Evolutionary conservation across 495 filamentous ascomycete species (phyloP), one percentile per base, ranked within the genome.

Genomic region (Hyphodiscus hymeniophilus): DNA sequence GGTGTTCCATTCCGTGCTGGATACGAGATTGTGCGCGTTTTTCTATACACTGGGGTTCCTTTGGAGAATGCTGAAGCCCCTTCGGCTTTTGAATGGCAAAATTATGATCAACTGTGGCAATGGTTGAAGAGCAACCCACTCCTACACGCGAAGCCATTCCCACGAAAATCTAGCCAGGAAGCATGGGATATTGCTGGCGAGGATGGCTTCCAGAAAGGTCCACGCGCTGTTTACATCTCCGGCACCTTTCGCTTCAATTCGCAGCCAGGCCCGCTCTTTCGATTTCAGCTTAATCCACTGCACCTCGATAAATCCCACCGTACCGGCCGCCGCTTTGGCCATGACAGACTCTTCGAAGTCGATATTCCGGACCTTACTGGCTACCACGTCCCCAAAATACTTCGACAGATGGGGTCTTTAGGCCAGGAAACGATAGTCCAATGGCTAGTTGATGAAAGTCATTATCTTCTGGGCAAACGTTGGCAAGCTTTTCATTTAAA

Each of bases 301-400:
- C 48, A 36, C 32, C 20, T 57, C 1, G 50, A 60, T 28, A 8
- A 20, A 4, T 36, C 46, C 8, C 54, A 60, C 45, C 49, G 57
- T n/a, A 22, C 57, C 0, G 42, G 45, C 1, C 40, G 54, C 12
- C 46, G 54, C 16, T 48, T 51, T 48, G 57, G 57, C 3, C 20
- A 52, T 36, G 54, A 60, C 39, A 34, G 57, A 1, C 55, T 60
- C 21, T 22, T 60, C 5, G 50, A 60, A 34, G 33, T 60, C 21
- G 31, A 47, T 32, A 48, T 60, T 13, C 57, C 57, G 3, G 13
- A 45, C 28, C 23, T 60, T 7, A 42, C 38, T 10, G 57, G 51
- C 4, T 18, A 26, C 30, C 23, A 31, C 2, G n/a, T 60, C 1
- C 54, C 54, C 0, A 52, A 54, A 23, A 3, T 13, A 6, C 22